phyloP scores from a whole-genome alignment of 495 filamentous ascomycete genomes.

The Penicillium atrosanguineum region DNA sequence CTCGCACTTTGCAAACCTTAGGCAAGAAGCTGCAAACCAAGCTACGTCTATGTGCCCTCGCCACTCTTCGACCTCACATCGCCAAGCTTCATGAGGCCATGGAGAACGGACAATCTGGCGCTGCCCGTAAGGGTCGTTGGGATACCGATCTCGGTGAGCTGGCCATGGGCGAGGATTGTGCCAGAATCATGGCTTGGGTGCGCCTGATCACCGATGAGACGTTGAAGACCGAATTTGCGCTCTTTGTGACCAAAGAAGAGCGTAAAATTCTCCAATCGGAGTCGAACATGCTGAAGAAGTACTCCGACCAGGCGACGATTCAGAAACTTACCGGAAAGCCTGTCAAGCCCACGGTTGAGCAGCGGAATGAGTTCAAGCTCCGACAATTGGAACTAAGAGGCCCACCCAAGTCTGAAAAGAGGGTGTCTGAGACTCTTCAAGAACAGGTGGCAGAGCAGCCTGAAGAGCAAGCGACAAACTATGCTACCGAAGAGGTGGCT shows the following conservation, averaged over 20 bases:
- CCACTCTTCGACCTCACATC: constrained; percentile 27
- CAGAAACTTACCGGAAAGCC: constrained; percentile 8
- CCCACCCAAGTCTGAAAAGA: background rate
- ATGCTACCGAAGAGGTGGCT: too few species aligned
- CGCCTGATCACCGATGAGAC: constrained; percentile 31
- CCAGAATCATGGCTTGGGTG: constrained; percentile 26
- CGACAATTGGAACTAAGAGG: background rate
- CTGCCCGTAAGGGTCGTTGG: constrained; percentile 8
- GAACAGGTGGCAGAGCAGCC: background rate
- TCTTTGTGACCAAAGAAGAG: constrained; percentile 25
- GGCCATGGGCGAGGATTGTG: constrained; percentile 12
- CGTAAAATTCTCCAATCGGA: constrained; percentile 22
- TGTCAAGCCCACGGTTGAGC: constrained; percentile 25
- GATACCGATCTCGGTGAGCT: background rate
- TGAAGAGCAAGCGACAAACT: background rate
- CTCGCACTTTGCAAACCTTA: constrained; percentile 15
- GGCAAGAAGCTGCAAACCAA: constrained; percentile 29
- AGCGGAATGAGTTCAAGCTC: constrained; percentile 15
- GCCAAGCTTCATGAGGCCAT: constrained; percentile 31
- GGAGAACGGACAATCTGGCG: constrained; percentile 5
- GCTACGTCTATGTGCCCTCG: constrained; percentile 23
- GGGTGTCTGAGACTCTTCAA: background rate
- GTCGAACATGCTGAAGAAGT: constrained; percentile 29
- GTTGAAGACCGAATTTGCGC: constrained; percentile 24
- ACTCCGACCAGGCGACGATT: constrained; percentile 25